Percentiles rank a stretch among this genome's conserved stretches.
These are phyloP conservation scores for Fusarium multiceps DNA, from an alignment of 2,329 filamentous ascomycete genomes.

Conservation along the genomic window DNA sequence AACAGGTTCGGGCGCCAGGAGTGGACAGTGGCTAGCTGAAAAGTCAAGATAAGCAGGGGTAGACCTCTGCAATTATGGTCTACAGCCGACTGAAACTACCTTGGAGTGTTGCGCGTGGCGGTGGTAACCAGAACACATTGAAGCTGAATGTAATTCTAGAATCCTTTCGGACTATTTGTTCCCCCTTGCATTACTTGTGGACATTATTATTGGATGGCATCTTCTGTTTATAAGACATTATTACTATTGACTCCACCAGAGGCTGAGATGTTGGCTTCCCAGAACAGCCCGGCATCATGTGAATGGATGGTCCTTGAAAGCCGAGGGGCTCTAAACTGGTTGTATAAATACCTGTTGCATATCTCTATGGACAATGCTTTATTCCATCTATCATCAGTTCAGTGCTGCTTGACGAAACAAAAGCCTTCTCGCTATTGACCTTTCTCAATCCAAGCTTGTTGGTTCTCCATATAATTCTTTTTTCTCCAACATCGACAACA, in stretches of 20 bases:
- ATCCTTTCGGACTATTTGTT: background rate
- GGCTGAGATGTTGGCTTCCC: background rate
- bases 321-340: background rate
- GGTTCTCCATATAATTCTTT: background rate
- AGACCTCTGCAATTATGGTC: background rate
- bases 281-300: background rate
- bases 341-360: background rate
- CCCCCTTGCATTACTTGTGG: background rate
- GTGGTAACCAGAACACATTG: background rate
- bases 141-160: background rate
- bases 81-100: background rate
- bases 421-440: background rate
- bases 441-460: background rate
- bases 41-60: background rate
- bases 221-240: background rate
- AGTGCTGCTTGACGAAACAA: background rate
- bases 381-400: background rate
- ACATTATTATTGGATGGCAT: background rate
- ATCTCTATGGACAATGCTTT: background rate
- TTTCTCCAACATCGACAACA: background rate
- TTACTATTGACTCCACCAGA: background rate
- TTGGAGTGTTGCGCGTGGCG: background rate
- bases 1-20: too few relatives aligned
- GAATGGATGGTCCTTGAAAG: background rate
- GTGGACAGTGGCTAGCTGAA: too few relatives aligned